Base-by-base conservation (phyloP, 2,329 filamentous ascomycete species). In the Anthostomella pinea region DNA sequence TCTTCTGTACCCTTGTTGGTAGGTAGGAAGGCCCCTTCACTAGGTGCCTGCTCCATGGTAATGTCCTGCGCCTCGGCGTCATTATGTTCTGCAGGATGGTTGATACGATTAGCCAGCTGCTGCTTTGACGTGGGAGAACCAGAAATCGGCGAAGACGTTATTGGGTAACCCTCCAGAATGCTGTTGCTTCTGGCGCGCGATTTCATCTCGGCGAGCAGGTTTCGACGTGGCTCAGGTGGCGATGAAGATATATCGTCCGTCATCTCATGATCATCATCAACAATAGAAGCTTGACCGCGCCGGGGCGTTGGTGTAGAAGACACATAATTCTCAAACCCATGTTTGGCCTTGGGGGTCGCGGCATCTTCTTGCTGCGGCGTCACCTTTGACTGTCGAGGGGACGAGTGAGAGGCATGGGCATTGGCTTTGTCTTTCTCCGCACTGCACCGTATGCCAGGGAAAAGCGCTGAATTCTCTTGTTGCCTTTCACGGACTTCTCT, bases 401-500 rank as follows among this genome's bases (percentile, higher is more conserved):
- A 14, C 9, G 27, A n/a, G 17, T 23, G 34, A 18, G 38, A 35
- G 18, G 33, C 40, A 18, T 27, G 43, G 31, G 52, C 43, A 13
- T 41, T 37, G 6, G 38, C 37, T 3, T 39, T 46, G 8, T 45
- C 51, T 15, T 48, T 51, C 18, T 54, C 55, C 14, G 48, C 43
- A 44, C 73, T 82, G 2, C 81, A 82, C 19, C 71, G 70, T 17
- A 90, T 70, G 14, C 83, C 77, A 1, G 83, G 72, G 49, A 89
- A 91, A 44, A 91, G 68, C 1, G 72, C 72, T 5, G 77, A 75
- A 16, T 75, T 76, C 45, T 84, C 79, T 29, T 73, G 73, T 56
- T 94, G 87, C 32, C 83, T 74, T 50, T 87, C 80, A 29, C 81
- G 77, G 26, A 91, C 79, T 52, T 95, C 87, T 52, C 75, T 83